phyloP scores from a whole-genome alignment of 805 yeast species.

The Debaryomyces castellii region DNA sequence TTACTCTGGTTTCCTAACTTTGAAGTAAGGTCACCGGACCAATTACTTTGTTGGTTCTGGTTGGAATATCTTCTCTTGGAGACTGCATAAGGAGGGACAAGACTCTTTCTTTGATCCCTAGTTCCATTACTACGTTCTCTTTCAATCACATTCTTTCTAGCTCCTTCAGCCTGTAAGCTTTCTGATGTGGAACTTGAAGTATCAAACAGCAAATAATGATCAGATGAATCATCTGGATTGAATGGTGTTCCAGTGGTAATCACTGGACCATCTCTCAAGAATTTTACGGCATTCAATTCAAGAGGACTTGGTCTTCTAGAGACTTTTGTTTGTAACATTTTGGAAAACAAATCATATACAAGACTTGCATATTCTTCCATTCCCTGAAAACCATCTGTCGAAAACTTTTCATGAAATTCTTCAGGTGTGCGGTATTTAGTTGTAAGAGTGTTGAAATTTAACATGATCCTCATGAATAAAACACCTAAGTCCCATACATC shows the following conservation, averaged over 20 bases:
- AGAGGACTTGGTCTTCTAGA: conserved; percentile 78
- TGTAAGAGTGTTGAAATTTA: conserved; percentile 54
- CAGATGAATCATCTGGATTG: background rate
- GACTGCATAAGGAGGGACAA: background rate
- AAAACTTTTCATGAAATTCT: conserved; percentile 26
- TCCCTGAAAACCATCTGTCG: conserved; percentile 39
- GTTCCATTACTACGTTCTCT: background rate
- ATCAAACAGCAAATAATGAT: background rate
- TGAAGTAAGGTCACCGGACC: background rate
- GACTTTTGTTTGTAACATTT: conserved; percentile 63
- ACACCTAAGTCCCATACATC: conserved; percentile 96
- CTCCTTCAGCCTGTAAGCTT: background rate
- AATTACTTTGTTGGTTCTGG: conserved; percentile 5
- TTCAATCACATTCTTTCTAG: background rate
- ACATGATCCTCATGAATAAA: conserved; percentile 48
- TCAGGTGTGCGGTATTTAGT: conserved; percentile 58
- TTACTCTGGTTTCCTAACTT: conserved; percentile 5
- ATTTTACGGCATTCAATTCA: conserved; percentile 81
- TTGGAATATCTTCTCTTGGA: conserved; percentile 24
- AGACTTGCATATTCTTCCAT: conserved; percentile 68
- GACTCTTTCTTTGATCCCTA: background rate
- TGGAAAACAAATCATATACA: conserved; percentile 62
- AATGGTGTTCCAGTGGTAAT: conserved; percentile 10
- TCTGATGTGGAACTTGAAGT: background rate
- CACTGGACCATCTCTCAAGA: conserved; percentile 70